A percentile compares a stretch with the other conserved stretches of the same genome.
phyloP scores from a whole-genome alignment of 2,329 filamentous ascomycete genomes.

The Graphilbum sp. region DNA sequence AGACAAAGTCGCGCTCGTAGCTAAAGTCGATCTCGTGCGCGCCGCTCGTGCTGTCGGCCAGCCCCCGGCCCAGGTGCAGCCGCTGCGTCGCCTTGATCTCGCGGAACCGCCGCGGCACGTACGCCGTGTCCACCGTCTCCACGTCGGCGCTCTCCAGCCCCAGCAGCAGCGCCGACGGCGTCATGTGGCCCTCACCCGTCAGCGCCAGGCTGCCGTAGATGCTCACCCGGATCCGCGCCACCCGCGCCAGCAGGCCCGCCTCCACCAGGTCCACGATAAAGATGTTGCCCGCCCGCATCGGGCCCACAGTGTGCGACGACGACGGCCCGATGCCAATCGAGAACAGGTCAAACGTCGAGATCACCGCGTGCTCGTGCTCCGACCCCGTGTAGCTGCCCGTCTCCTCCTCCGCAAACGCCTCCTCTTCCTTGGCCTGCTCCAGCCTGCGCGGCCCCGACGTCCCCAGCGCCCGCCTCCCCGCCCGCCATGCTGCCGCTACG shows the following conservation, averaged over 20 bases:
- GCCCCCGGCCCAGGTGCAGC: slow-evolving; percentile 24
- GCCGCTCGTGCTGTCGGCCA: slow-evolving; percentile 15
- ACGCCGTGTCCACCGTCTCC: slow-evolving; percentile 30
- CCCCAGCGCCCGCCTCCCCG: too few species aligned
- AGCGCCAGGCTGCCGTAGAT: slow-evolving; percentile 33
- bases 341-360: slow-evolving; percentile 34
- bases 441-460: too few species aligned
- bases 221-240: slow-evolving; percentile 29
- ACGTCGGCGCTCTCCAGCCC: slow-evolving; percentile 33
- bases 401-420: neutral
- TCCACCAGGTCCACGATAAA: slow-evolving; percentile 31
- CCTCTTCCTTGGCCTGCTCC: too few species aligned
- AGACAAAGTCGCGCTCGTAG: slow-evolving; percentile 30
- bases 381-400: slow-evolving; percentile 28
- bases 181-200: slow-evolving; percentile 35
- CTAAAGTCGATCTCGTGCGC: slow-evolving; percentile 30
- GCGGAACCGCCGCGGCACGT: slow-evolving; percentile 27
- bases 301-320: slow-evolving; percentile 33
- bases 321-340: slow-evolving; percentile 35
- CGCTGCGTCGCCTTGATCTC: slow-evolving; percentile 29
- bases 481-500: too few species aligned
- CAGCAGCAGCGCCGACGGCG: slow-evolving; percentile 29
- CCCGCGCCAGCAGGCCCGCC: slow-evolving; percentile 25
- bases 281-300: slow-evolving; percentile 35
- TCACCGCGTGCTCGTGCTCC: slow-evolving; percentile 33